Evolutionary conservation across 345 rosid species (phyloP), one percentile per base, ranked within the genome.

Genomic region (Heritiera fomes): DNA sequence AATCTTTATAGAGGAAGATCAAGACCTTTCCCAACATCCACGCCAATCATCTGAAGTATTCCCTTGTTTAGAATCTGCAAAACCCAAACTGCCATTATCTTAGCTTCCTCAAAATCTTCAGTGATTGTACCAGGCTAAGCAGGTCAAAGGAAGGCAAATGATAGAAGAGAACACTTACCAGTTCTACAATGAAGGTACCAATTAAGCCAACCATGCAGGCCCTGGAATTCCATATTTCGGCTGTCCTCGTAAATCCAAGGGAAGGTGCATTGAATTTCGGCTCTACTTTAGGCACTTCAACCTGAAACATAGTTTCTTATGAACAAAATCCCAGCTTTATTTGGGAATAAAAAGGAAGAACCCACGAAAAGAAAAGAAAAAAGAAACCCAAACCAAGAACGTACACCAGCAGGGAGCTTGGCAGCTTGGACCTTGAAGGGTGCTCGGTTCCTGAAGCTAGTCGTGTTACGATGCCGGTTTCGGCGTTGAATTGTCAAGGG

Each of bases 171-270:
- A 32, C 0, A 43, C 12, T 77, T 75, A 95, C 98, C 86, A 92
- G 82, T 82, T 95, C 98, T 15, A 88, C 88, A 45, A 95, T 85
- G 86, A 90, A 93, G 60, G 75, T 71, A 17, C 93, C 95, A 9
- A 92, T 81, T 76, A 95, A 86, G 67, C 97, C 98, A 81, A 91
- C 89, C 95, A 95, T 95, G 77, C 98, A 93, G 77, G 97, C 97
- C 83, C 95, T 90, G n/a, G 98, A 93, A 80, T 95, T 95, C 98
- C 95, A 93, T 83, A 81, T 82, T 83, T 93, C 94, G 47, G 94
- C 98, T 14, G 94, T 89, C 79, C 70, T 88, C 7, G 95, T 95
- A 75, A 93, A 95, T 45, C 97, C 98, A 17, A 89, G 84, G 85
- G 91, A 89, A 1, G 94, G 94, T 52, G 88, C 80, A 79, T 81